Conservation (phyloP, 169 alveolate species). For the Theileria luwenshuni region DNA sequence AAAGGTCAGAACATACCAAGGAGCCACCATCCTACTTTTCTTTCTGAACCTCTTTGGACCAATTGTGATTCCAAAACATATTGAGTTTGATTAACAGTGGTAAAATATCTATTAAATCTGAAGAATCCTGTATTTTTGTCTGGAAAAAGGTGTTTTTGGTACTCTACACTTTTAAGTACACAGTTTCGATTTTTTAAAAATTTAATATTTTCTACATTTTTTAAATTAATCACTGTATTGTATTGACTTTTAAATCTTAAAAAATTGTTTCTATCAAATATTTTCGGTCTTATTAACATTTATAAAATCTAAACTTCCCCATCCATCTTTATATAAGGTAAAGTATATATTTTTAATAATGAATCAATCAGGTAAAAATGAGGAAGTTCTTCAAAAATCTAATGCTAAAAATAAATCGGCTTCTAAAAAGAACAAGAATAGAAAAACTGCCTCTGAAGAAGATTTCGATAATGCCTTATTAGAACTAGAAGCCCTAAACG, state of each 20-base stretch:
- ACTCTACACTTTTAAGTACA: not conserved
- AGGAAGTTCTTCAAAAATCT: slow-evolving; percentile 11
- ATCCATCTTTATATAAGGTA: slow-evolving; percentile 2
- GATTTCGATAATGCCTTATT: slow-evolving; percentile 32
- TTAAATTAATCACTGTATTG: not conserved
- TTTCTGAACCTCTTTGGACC: slow-evolving; percentile 36
- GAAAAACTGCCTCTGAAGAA: slow-evolving; percentile 15
- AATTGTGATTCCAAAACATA: slow-evolving; percentile 17
- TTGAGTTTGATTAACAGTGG: not conserved
- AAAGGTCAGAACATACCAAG: slow-evolving; percentile 35
- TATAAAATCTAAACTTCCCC: slow-evolving; percentile 10
- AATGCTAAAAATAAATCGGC: slow-evolving; percentile 14
- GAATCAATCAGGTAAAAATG: slow-evolving; percentile 17
- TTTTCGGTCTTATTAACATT: not conserved
- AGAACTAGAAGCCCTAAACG: slow-evolving; percentile 47
- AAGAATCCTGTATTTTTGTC: not conserved
- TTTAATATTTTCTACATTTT: not conserved
- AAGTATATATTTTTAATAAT: slow-evolving; percentile 9
- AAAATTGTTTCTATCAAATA: slow-evolving; percentile 4
- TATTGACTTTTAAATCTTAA: not conserved
- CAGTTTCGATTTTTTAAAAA: not conserved
- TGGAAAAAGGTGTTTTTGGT: not conserved
- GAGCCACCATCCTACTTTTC: slow-evolving; percentile 56
- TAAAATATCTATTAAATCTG: not conserved
- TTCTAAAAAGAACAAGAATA: slow-evolving; percentile 50